Conservation (phyloP, 164 flowering plant species). For the Brasenia schreberi region DNA sequence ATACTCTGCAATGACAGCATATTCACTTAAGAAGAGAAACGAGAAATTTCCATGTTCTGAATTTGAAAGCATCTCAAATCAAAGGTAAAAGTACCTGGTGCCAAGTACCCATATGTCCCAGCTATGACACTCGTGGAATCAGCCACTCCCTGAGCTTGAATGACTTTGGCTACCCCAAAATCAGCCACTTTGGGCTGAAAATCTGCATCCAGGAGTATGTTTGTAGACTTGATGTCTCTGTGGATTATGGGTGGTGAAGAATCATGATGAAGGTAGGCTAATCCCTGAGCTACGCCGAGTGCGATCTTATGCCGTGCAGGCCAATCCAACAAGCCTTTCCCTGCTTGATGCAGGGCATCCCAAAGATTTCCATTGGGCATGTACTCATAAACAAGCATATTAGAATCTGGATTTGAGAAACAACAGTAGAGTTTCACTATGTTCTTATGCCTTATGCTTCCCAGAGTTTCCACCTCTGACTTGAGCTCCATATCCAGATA, state of each 20-base stretch:
- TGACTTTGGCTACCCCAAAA: constrained; percentile 89
- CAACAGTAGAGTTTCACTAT: constrained; percentile 79
- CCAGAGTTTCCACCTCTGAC: constrained; percentile 87
- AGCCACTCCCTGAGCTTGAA: constrained; percentile 65
- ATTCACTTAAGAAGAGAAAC: not conserved
- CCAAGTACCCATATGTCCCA: constrained; percentile 92
- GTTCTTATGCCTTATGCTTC: constrained; percentile 87
- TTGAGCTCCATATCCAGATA: constrained; percentile 47
- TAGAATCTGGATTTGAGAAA: constrained; percentile 55
- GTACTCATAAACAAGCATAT: constrained; percentile 76
- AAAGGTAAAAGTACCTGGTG: constrained; percentile 55
- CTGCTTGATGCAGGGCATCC: constrained; percentile 67
- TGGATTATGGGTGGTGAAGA: constrained; percentile 70
- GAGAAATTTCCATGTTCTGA: not conserved
- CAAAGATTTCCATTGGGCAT: constrained; percentile 96
- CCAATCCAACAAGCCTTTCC: constrained; percentile 55
- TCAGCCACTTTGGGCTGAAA: constrained; percentile 89
- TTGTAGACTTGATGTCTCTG: constrained; percentile 86
- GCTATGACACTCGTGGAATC: constrained; percentile 75
- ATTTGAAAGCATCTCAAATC: not conserved
- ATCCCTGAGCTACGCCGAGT: constrained; percentile 81
- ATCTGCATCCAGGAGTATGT: constrained; percentile 65
- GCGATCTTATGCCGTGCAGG: constrained; percentile 77
- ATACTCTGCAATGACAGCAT: constrained; percentile 37
- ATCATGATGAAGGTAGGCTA: constrained; percentile 94